Conservation (phyloP, 2,329 filamentous ascomycete species). For the Beauveria rudraprayagi region DNA sequence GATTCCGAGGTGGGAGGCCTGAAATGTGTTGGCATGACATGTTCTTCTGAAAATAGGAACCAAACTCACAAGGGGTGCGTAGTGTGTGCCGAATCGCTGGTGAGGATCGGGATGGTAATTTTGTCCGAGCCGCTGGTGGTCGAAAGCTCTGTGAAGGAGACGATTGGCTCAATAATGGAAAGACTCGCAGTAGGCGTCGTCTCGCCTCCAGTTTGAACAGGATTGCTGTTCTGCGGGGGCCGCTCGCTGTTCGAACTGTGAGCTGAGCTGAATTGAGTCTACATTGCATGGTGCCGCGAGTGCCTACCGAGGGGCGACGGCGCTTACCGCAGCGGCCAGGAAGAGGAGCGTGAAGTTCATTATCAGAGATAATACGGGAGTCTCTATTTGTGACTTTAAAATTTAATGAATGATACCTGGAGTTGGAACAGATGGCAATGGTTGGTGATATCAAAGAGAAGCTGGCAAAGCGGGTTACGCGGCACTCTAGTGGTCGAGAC, state of each 20-base stretch:
- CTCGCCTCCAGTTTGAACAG: neutral
- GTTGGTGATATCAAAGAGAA: neutral
- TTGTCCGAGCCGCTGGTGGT: neutral
- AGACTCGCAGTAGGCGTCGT: neutral
- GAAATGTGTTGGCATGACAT: neutral
- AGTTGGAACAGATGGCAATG: neutral
- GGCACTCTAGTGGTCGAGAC: conserved; percentile 2
- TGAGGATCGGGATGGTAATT: neutral
- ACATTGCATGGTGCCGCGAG: neutral
- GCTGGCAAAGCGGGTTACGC: conserved; percentile 3
- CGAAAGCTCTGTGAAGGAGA: neutral
- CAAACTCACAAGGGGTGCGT: neutral
- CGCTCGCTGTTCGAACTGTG: neutral
- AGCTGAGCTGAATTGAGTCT: neutral
- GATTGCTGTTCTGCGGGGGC: neutral
- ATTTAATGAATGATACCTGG: too few species aligned
- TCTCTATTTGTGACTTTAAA: neutral
- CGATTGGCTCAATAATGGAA: conserved; percentile 1
- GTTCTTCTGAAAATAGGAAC: neutral
- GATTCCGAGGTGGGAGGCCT: neutral
- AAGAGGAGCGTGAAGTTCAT: conserved; percentile 8
- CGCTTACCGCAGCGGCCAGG: conserved; percentile 2
- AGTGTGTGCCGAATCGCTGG: neutral
- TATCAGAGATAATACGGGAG: neutral
- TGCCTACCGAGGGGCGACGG: conserved; percentile 3